Evolutionary conservation across 2,329 filamentous ascomycete genomes (phyloP), one percentile per base, ranked within the genome.

Genomic region (Pseudogymnoascus sp.): DNA sequence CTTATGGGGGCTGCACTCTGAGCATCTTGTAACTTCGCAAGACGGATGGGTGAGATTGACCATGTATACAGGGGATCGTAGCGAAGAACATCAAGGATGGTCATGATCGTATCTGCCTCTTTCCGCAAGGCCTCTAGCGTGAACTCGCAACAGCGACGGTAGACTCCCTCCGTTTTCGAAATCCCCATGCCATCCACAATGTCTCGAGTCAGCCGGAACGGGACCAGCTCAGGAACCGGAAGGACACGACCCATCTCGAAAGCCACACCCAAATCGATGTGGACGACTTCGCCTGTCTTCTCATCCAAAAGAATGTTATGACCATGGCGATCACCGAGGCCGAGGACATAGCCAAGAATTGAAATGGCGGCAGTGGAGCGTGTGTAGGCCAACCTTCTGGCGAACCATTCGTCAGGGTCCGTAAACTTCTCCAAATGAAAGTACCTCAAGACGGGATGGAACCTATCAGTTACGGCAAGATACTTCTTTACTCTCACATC

Each of bases 61-160:
- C 94, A 99, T 64, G 87, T 94, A 74, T 97, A 96, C 65, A 99
- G 78, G 1, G 94, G 95, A 79, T 99, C 94, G 75, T 97, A 97
- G n/a, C 95, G 89, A 64, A 99, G 79, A 22, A 99, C 95, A 72
- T 99, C 95, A 19, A 99, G 84, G 61, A 99, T 92, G 0, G 94
- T 97, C 92, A 97, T 97, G 77, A 99, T 99, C 49, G 89, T 92
- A 73, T 96, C 95, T 11, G 90, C 90, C 73, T 99, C 94, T 69
- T 96, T 90, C n/a, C 94, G 87, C 36, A 99, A 79, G 1, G 95
- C 92, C 65, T 97, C 92, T 33, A 99, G 84, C 0, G 92, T 97
- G 73, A 97, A 97, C 73, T 99, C 95, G 74, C 94, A 99, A 76
- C 93, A 97, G n/a, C 95, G 86, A 6, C 94, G 85, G 78, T 97